A percentile compares a stretch with the other conserved stretches of the same genome.
phyloP scores from a whole-genome alignment of 345 rosid species.

The Alliaria petiolata region DNA sequence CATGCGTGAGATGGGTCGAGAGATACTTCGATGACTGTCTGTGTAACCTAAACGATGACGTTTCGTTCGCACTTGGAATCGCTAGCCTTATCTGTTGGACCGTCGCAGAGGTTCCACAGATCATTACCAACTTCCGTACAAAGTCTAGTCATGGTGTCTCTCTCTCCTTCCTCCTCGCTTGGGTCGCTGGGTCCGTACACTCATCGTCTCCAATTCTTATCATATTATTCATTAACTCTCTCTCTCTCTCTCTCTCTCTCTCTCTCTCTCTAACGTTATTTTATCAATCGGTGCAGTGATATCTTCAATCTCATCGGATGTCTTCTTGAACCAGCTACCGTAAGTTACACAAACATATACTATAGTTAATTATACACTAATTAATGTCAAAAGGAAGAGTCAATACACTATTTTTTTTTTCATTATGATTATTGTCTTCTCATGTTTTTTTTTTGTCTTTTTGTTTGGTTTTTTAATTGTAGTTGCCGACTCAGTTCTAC shows the following conservation, averaged over 20 bases:
- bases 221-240: background rate
- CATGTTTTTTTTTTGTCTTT: conserved; percentile 5
- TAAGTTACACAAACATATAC: conserved; percentile 39
- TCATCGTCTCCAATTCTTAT: background rate
- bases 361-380: background rate
- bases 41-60: conserved; percentile 65
- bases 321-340: conserved; percentile 94
- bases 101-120: conserved; percentile 92
- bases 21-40: conserved; percentile 83
- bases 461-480: conserved; percentile 36
- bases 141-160: conserved; percentile 97
- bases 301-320: conserved; percentile 85
- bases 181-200: conserved; percentile 82
- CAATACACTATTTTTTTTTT: background rate
- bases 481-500: conserved; percentile 94
- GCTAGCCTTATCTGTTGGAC: conserved; percentile 76
- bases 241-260: background rate
- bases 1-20: conserved; percentile 72
- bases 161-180: conserved; percentile 82
- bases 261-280: background rate
- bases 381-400: no score
- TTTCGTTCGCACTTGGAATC: conserved; percentile 70
- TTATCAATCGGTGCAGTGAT: conserved; percentile 58
- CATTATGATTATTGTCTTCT: background rate
- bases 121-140: conserved; percentile 82